Base-by-base conservation (phyloP, 495 filamentous ascomycete species). In the Beverwykella pulmonaria region DNA sequence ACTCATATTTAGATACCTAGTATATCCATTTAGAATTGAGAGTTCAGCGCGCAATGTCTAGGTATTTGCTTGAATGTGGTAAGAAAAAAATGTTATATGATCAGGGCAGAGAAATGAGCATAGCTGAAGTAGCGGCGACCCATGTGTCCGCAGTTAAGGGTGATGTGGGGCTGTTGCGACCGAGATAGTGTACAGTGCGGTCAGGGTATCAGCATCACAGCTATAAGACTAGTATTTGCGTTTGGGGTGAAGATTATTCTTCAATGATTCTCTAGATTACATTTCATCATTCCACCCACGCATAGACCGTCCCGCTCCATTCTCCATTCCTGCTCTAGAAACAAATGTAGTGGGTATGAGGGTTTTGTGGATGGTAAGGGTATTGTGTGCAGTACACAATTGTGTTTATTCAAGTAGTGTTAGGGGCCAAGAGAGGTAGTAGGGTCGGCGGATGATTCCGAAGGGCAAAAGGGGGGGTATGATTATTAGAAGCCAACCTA, bases 401-500 rank as follows among this genome's bases (percentile, higher is more conserved):
- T 23, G 19, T 50, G 48, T 50, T 9, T 44, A 44, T 9, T 44
- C 8, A 19, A 5, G 53, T 34, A 17, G 53, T 34, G 53, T 34
- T 26, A 34, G 32, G 29, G 26, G 22, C 32, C 32, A 34, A 34
- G 32, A 55, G 29, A 17, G 26, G 53, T 55, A 14, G 23, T 10
- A 29, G 15, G 56, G 44, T 19, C 15, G 29, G 36, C 26, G 32
- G 32, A 12, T 34, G 12, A 12, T 34, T 34, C 12, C 5, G 32
- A 34, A 34, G 32, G 12, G n/a, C 4, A 7, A 48, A 48, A 48
- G 7, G n/a, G 20, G 20, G 44, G 20, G 5, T 8, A 8, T 48
- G 44, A 27, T 50, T 22, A 27, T 50, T 23, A 27, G 25, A 25
- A 50, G 10, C 20, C 20, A 23, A 27, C 55, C 58, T 72, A 77